Conservation (phyloP, 2,329 filamentous ascomycete species). For the Claviceps lovelessii region DNA sequence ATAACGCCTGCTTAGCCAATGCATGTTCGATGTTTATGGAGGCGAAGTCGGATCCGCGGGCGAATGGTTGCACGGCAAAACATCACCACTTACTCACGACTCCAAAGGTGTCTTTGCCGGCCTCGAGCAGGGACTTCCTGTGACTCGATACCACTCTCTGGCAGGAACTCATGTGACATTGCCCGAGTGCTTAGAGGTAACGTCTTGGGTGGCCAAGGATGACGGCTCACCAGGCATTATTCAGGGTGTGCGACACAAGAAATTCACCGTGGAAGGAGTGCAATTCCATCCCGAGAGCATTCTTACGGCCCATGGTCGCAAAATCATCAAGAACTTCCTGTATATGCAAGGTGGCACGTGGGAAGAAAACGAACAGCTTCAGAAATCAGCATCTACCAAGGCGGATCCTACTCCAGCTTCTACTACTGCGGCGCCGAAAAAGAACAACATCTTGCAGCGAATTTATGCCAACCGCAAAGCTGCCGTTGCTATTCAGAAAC, state of each 20-base stretch:
- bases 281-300: conserved; percentile 98
- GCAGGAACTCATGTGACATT: conserved; percentile 82
- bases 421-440: conserved; percentile 32
- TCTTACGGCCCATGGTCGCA: conserved; percentile 70
- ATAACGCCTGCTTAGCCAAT: conserved; percentile 47
- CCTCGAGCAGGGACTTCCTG: conserved; percentile 66
- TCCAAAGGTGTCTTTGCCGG: conserved; percentile 78
- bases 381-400: conserved; percentile 23
- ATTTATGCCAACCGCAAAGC: conserved; percentile 75
- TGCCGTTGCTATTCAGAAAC: conserved; percentile 66
- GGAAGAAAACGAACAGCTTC: conserved; percentile 57
- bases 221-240: conserved; percentile 76
- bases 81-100: conserved; percentile 79
- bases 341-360: conserved; percentile 80
- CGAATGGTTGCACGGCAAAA: conserved; percentile 95
- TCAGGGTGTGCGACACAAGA: conserved; percentile 91
- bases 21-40: conserved; percentile 87
- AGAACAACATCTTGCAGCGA: conserved; percentile 73
- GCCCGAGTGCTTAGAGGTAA: conserved; percentile 73
- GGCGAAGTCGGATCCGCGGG: conserved; percentile 84
- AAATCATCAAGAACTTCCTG: conserved; percentile 89
- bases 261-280: conserved; percentile 82
- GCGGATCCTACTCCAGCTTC: conserved; percentile 11
- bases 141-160: conserved; percentile 92
- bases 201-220: conserved; percentile 70